Percentiles rank a stretch among this genome's conserved stretches.
Conservation (phyloP, 2,329 filamentous ascomycete species). For the Pseudogymnoascus sp. region DNA sequence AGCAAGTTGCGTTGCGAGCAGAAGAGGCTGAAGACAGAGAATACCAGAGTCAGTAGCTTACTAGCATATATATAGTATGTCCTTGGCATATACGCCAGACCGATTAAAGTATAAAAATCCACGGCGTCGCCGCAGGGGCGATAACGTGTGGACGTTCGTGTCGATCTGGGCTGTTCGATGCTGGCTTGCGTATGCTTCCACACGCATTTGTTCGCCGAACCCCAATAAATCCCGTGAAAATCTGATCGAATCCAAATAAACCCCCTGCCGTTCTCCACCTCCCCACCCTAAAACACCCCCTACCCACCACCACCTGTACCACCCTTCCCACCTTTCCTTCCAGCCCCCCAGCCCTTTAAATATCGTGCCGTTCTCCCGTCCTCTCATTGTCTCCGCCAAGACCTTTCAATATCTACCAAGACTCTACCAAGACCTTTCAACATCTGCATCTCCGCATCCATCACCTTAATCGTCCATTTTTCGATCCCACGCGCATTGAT, state of each 20-base stretch:
- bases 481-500: background rate
- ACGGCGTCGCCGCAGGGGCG: background rate
- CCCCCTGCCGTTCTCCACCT: background rate
- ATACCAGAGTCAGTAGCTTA: background rate
- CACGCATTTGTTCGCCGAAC: background rate
- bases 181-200: background rate
- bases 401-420: background rate
- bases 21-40: background rate
- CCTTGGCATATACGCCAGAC: background rate
- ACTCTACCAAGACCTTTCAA: background rate
- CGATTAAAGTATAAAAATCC: background rate
- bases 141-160: background rate
- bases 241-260: background rate
- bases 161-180: background rate
- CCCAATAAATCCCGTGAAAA: background rate
- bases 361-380: constrained; percentile 8
- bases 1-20: background rate
- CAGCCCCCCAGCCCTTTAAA: background rate
- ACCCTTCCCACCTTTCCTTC: background rate
- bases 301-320: background rate
- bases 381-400: background rate
- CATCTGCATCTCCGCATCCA: background rate
- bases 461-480: background rate
- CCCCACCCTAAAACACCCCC: background rate
- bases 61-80: background rate